Conservation (phyloP, 2,329 filamentous ascomycete genomes). For the Metarhizium brunneum region DNA sequence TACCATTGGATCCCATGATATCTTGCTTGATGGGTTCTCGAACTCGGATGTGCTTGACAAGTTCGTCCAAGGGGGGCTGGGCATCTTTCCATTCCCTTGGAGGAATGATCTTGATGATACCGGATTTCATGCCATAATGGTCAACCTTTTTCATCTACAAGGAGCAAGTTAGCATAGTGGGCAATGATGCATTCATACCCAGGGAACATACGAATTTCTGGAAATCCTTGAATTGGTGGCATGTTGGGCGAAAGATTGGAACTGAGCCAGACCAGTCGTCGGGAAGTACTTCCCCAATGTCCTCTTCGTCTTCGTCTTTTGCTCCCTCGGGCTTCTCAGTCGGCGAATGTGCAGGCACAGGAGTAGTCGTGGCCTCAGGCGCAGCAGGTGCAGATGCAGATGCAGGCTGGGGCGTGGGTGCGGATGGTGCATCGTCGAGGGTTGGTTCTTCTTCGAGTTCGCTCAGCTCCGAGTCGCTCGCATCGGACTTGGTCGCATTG, state of each 20-base stretch:
- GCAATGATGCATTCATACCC: slow-evolving; percentile 7
- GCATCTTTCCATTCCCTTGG: slow-evolving; percentile 86
- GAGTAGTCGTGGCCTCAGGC: slow-evolving; percentile 9
- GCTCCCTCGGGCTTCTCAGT: slow-evolving; percentile 13
- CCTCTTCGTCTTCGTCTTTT: slow-evolving; percentile 37
- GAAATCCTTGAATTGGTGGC: slow-evolving; percentile 92
- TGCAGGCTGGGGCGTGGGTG: slow-evolving; percentile 2
- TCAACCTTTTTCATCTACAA: slow-evolving; percentile 70
- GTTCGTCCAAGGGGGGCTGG: slow-evolving; percentile 69
- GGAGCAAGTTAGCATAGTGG: slow-evolving; percentile 14
- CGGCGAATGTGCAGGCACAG: slow-evolving; percentile 15
- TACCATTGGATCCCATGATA: slow-evolving; percentile 91
- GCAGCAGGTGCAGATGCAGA: slow-evolving; percentile 16
- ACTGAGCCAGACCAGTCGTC: slow-evolving; percentile 88
- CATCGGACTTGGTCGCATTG: slow-evolving; percentile 48
- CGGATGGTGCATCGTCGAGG: slow-evolving; percentile 21
- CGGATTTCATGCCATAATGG: slow-evolving; percentile 92
- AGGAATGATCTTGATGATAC: slow-evolving; percentile 92
- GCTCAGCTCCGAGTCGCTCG: slow-evolving; percentile 56
- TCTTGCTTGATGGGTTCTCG: slow-evolving; percentile 98
- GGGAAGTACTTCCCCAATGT: slow-evolving; percentile 71
- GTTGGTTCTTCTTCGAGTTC: slow-evolving; percentile 50
- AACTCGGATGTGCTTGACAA: slow-evolving; percentile 84
- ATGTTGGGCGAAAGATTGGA: slow-evolving; percentile 89
- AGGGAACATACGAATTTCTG: slow-evolving; percentile 64